These are phyloP conservation scores for Mycena vitilis DNA, from an alignment of 768 basidiomycete genomes.

Conservation along the genomic window DNA sequence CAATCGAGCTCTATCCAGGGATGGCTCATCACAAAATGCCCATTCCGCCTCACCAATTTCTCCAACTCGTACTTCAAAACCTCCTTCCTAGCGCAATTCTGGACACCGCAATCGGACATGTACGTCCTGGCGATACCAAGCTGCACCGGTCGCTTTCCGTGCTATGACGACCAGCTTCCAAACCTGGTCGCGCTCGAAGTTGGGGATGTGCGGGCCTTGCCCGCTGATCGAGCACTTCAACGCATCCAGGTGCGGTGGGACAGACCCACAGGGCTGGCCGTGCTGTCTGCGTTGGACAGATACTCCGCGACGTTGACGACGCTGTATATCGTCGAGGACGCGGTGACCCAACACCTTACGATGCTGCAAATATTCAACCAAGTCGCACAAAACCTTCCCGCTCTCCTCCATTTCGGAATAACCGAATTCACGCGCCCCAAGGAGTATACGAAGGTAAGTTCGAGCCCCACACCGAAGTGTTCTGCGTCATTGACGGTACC, in stretches of 20 bases:
- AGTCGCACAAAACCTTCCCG: constrained; percentile 10
- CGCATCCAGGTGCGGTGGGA: constrained; percentile 30
- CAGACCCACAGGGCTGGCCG: not conserved
- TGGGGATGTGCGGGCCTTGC: constrained; percentile 4
- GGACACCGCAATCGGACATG: constrained; percentile 25
- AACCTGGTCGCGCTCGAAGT: constrained; percentile 30
- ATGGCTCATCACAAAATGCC: constrained; percentile 24
- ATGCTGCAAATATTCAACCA: constrained; percentile 1
- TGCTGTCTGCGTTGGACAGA: constrained; percentile 11
- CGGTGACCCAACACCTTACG: not conserved
- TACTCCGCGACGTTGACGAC: constrained; percentile 31
- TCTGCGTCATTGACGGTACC: not conserved
- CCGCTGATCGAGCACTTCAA: constrained; percentile 20
- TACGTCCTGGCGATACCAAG: constrained; percentile 19
- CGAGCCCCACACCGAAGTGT: no score
- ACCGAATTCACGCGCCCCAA: not conserved
- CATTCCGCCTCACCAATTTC: constrained; percentile 32
- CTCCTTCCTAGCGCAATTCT: constrained; percentile 24
- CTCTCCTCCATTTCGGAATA: constrained; percentile 24
- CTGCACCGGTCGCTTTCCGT: not conserved
- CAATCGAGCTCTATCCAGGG: constrained; percentile 16
- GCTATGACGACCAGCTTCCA: constrained; percentile 31
- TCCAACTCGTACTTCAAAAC: constrained; percentile 23
- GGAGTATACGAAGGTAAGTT: no score
- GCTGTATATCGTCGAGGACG: constrained; percentile 14